Base-by-base conservation (phyloP, 2,329 filamentous ascomycete genomes). In the Cercospora zeae-maydis region DNA sequence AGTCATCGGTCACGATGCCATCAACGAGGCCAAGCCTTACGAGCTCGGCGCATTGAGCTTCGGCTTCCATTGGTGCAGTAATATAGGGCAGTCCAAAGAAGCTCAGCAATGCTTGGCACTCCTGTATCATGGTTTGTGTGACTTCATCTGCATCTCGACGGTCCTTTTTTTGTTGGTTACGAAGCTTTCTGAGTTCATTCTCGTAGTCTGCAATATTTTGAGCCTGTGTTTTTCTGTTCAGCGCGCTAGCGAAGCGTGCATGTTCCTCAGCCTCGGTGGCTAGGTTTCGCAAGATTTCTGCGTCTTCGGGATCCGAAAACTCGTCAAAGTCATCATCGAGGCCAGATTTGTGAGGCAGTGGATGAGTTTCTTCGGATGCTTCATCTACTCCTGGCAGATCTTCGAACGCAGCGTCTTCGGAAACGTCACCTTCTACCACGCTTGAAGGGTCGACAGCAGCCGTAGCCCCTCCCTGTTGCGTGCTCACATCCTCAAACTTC, bases 61-160 rank as follows among this genome's bases (percentile, higher is more conserved):
- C 95, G 0, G 95, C 95, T 82, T 99, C 95, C 95, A 98, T 98
- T 0, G 96, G 96, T 0, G 95, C 95, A 0, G 93, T 99, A 69
- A 99, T 89, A 73, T 99, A 99, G 0, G 95, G 95, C 10, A 99
- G 86, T 0, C 95, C 95, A 75, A 99, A 99, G 8, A 97, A 84
- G 4, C 87, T 85, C 19, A 99, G 85, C 0, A 99, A 84, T 51
- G 95, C 89, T 74, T 99, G 95, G 67, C 95, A 98, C 77, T 99
- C 96, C 0, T 88, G 86, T 42, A 98, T 87, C 95, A 99, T 99
- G 68, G 93, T 89, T 68, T 96, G 91, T 0, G 93, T 96, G 3
- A 99, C 93, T 76, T 99, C 95, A 71, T 99, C 96, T 0, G 96
- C 93, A 74, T 99, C 95, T 71, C 95, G 86, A 1, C 92, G 88